phyloP scores from a whole-genome alignment of 2,329 filamentous ascomycete genomes.

The Coniochaeta sp. region DNA sequence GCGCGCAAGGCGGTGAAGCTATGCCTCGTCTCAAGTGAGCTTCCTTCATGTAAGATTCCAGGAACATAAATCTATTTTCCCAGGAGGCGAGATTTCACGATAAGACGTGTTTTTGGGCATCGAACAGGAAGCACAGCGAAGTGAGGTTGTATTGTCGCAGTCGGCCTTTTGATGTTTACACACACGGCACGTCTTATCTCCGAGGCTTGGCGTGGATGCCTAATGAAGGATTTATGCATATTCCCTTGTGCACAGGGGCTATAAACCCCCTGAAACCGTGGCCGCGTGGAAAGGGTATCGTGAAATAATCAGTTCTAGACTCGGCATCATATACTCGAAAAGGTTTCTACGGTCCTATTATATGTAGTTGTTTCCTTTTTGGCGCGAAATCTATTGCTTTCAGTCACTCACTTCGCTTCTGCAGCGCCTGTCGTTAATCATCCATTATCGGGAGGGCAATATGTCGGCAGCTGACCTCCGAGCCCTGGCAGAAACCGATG shows the following conservation, averaged over 20 bases:
- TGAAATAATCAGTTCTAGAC: background rate
- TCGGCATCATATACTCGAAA: background rate
- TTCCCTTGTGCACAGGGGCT: background rate
- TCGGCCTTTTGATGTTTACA: no score
- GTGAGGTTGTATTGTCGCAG: background rate
- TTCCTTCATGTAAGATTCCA: background rate
- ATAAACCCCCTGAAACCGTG: background rate
- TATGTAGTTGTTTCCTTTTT: background rate
- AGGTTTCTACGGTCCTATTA: background rate
- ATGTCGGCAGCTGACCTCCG: slow-evolving; percentile 19
- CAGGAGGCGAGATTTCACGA: background rate
- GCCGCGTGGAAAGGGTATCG: background rate
- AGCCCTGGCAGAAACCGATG: slow-evolving; percentile 33
- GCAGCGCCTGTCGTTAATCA: background rate
- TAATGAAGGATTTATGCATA: background rate
- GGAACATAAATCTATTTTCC: background rate
- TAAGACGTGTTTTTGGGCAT: background rate
- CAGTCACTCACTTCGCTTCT: background rate
- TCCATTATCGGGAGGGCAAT: background rate
- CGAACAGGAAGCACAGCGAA: background rate
- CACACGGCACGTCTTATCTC: no score
- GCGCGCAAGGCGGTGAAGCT: background rate
- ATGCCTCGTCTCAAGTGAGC: background rate
- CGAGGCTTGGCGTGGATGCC: background rate
- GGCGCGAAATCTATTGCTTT: background rate